These are phyloP conservation scores for Daldinia sp. DNA, from an alignment of 2,329 filamentous ascomycete species.

Conservation along the genomic window DNA sequence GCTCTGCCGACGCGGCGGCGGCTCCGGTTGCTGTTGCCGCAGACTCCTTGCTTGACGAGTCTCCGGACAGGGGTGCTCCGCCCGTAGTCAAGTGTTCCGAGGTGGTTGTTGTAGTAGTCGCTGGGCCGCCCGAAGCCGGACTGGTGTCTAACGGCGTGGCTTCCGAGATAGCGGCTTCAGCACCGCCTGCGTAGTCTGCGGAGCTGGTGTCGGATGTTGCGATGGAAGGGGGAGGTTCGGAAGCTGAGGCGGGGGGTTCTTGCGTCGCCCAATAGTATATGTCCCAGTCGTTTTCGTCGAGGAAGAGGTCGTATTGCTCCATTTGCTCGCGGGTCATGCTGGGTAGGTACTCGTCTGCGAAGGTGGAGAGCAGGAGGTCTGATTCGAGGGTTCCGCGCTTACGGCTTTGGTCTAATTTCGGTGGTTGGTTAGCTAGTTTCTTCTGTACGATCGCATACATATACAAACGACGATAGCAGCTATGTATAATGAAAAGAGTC, in stretches of 20 bases:
- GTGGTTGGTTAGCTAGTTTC: neutral
- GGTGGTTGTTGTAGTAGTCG: neutral
- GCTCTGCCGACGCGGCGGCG: slow-evolving; percentile 46
- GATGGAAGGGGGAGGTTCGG: slow-evolving; percentile 47
- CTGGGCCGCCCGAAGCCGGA: neutral
- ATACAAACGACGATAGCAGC: too few relatives aligned
- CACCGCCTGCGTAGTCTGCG: slow-evolving; percentile 52
- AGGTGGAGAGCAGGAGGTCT: slow-evolving; percentile 95
- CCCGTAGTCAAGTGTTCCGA: slow-evolving; percentile 42
- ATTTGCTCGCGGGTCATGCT: slow-evolving; percentile 78
- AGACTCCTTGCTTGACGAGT: slow-evolving; percentile 42
- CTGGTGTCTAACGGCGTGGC: slow-evolving; percentile 11
- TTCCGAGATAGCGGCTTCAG: slow-evolving; percentile 29
- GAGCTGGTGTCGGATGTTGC: slow-evolving; percentile 60
- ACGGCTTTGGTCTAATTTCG: slow-evolving; percentile 83
- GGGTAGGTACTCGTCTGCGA: slow-evolving; percentile 80
- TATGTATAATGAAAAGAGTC: slow-evolving; percentile 8
- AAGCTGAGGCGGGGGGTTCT: slow-evolving; percentile 60
- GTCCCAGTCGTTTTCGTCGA: slow-evolving; percentile 99
- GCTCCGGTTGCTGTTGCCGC: slow-evolving; percentile 37
- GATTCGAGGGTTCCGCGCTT: slow-evolving; percentile 96
- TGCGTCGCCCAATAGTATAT: slow-evolving; percentile 99
- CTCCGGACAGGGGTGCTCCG: slow-evolving; percentile 35
- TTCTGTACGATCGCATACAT: neutral
- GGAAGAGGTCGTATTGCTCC: slow-evolving; percentile 85